Evolutionary conservation across 805 yeast genomes (phyloP).

Genomic region (Starmerella ratchasimensis): DNA sequence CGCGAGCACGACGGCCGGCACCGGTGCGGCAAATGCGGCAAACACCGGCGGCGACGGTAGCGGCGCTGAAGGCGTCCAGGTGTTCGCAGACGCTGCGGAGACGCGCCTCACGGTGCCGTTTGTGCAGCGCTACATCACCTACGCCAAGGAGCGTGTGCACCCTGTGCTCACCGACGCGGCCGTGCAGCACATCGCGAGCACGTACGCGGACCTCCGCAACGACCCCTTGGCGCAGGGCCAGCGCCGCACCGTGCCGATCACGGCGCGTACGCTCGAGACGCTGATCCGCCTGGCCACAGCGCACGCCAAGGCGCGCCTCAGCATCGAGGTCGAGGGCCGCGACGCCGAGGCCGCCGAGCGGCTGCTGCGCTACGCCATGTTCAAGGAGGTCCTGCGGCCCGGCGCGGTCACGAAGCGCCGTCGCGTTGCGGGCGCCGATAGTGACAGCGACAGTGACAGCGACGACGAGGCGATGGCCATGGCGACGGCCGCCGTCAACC

Average conservation of each 20-base stretch:
- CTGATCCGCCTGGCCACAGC: conserved; percentile 90
- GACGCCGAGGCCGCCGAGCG: conserved; percentile 84
- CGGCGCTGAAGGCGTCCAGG: conserved; percentile 27
- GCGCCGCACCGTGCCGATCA: conserved; percentile 75
- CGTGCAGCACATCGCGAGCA: conserved; percentile 61
- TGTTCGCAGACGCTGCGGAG: conserved; percentile 38
- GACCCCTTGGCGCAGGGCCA: conserved; percentile 36
- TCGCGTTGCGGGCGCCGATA: conserved; percentile 19
- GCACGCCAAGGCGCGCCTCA: conserved; percentile 88
- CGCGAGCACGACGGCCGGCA: neutral
- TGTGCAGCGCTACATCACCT: conserved; percentile 82
- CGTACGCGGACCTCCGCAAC: conserved; percentile 72
- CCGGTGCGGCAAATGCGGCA: conserved; percentile 20
- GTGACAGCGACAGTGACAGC: conserved; percentile 20
- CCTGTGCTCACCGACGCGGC: conserved; percentile 73
- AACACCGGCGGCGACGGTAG: too few species aligned
- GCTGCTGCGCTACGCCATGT: conserved; percentile 69
- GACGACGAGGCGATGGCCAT: conserved; percentile 17
- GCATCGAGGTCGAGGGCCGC: conserved; percentile 52
- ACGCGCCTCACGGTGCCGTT: conserved; percentile 64
- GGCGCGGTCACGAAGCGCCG: conserved; percentile 26
- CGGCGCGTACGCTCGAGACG: conserved; percentile 96
- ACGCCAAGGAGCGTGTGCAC: conserved; percentile 74
- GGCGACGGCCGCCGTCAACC: too few species aligned
- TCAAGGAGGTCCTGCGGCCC: conserved; percentile 51